Evolutionary conservation across 2,329 filamentous ascomycete species (phyloP).

Genomic region (Neonectria hederae): DNA sequence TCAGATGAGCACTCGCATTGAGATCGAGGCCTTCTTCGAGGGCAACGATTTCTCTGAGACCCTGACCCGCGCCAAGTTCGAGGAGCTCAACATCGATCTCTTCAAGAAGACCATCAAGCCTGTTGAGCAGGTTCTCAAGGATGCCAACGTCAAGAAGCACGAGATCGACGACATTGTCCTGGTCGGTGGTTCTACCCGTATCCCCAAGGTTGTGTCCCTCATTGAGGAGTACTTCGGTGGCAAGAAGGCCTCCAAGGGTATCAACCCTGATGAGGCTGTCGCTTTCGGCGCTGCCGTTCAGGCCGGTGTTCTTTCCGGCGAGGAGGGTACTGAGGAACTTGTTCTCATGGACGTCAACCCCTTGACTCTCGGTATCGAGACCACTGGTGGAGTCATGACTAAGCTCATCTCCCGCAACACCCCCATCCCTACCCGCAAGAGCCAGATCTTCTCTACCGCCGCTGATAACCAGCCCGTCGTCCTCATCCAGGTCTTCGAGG

Average conservation of each 20-base stretch:
- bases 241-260: constrained; percentile 99
- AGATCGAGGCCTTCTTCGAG: constrained; percentile 97
- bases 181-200: constrained; percentile 98
- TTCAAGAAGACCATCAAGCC: constrained; percentile 99
- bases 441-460: constrained; percentile 96
- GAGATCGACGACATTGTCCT: constrained; percentile 97
- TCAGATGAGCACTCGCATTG: constrained; percentile 91
- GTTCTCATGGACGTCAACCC: constrained; percentile 99
- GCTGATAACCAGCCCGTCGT: constrained; percentile 97
- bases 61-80: constrained; percentile 97
- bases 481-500: constrained; percentile 94
- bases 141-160: constrained; percentile 95
- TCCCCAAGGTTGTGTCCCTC: constrained; percentile 94
- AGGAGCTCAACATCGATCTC: constrained; percentile 98
- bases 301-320: constrained; percentile 92
- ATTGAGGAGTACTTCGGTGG: constrained; percentile 95
- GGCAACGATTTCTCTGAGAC: constrained; percentile 99
- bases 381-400: constrained; percentile 97
- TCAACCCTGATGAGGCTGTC: constrained; percentile 99
- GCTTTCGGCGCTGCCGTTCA: constrained; percentile 98
- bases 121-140: constrained; percentile 98
- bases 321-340: constrained; percentile 80
- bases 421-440: constrained; percentile 94
- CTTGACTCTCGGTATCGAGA: constrained; percentile 95
- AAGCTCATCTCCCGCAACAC: constrained; percentile 96